phyloP scores from a whole-genome alignment of 768 basidiomycete genomes.

The Boletus subparvulus region DNA sequence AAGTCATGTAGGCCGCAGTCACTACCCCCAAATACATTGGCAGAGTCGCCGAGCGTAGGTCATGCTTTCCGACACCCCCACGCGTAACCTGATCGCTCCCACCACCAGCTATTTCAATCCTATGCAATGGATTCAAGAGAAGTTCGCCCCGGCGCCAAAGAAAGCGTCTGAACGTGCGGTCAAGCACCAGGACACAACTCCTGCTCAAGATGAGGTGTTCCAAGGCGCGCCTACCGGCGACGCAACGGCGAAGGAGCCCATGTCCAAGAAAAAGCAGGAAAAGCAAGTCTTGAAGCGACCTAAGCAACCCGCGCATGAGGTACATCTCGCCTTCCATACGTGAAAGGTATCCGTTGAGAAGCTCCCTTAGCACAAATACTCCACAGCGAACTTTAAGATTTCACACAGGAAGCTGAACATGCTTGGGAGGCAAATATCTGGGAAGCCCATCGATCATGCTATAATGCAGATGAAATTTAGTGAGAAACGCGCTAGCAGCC shows the following conservation, averaged over 20 bases:
- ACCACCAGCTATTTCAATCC: conserved; percentile 54
- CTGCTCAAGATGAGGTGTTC: conserved; percentile 44
- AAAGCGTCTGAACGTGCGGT: conserved; percentile 45
- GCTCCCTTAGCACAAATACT: conserved; percentile 80
- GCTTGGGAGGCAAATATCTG: conserved; percentile 82
- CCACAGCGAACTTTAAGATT: conserved; percentile 90
- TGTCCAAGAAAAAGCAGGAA: conserved; percentile 19
- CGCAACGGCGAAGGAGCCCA: conserved; percentile 16
- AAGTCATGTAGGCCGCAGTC: conserved; percentile 4
- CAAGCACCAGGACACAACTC: conserved; percentile 28
- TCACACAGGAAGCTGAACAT: conserved; percentile 91
- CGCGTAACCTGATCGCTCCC: neutral
- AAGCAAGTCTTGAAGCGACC: conserved; percentile 9
- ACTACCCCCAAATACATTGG: conserved; percentile 30
- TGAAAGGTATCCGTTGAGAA: conserved; percentile 6
- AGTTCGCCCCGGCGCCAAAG: conserved; percentile 49
- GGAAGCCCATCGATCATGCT: conserved; percentile 90
- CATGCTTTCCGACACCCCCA: neutral
- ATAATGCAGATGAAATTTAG: conserved; percentile 97
- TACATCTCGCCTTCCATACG: conserved; percentile 5
- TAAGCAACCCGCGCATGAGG: conserved; percentile 32
- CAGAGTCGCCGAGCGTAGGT: conserved; percentile 48
- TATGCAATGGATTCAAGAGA: conserved; percentile 62
- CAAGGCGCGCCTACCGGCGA: conserved; percentile 30
- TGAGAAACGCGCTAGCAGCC: conserved; percentile 83